Percentiles rank a stretch among this genome's conserved stretches.
Conservation (phyloP, 345 rosid species). For the Eucalyptus fibrosa region DNA sequence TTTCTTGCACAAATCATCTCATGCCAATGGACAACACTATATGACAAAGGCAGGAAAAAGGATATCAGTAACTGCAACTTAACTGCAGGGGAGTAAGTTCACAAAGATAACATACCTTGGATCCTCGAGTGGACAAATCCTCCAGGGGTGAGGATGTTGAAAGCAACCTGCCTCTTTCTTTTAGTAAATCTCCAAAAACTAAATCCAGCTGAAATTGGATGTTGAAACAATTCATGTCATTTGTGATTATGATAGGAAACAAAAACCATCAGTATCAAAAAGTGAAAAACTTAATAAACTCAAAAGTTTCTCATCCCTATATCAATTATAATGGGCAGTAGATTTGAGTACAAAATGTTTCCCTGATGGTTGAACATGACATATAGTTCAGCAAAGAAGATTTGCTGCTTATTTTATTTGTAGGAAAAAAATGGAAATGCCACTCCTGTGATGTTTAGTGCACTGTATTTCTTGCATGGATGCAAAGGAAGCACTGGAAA, state of each 20-base stretch:
- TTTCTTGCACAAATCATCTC: not conserved
- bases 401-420: not conserved
- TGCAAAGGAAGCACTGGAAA: not conserved
- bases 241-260: not conserved
- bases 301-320: not conserved
- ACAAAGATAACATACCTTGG: conserved; percentile 22
- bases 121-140: conserved; percentile 20
- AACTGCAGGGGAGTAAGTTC: not conserved
- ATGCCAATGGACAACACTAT: not conserved
- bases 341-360: not conserved
- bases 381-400: not conserved
- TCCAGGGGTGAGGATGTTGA: conserved; percentile 19
- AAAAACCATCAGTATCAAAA: not conserved
- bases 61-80: not conserved
- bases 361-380: not conserved
- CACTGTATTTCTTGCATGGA: not conserved
- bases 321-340: not conserved
- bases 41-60: not conserved
- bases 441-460: not conserved
- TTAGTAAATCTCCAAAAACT: conserved; percentile 12
- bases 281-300: not conserved
- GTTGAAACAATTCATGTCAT: not conserved
- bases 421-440: not conserved
- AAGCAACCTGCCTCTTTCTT: conserved; percentile 11
- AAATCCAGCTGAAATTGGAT: conserved; percentile 32